A percentile compares a stretch with the other conserved stretches of the same genome.
phyloP scores from a whole-genome alignment of 73 alveolate species.

The Paramecium sonneborni region DNA sequence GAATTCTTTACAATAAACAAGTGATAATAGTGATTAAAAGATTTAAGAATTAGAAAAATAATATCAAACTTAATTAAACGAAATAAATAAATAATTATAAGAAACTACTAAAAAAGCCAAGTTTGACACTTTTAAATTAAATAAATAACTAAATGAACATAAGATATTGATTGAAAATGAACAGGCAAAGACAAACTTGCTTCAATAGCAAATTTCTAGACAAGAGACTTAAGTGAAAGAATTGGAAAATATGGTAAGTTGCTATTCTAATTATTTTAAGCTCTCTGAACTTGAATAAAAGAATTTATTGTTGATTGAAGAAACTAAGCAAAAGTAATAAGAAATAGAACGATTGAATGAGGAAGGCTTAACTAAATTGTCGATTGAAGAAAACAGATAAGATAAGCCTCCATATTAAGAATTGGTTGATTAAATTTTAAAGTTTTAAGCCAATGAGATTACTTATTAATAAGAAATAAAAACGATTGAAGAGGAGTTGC shows the following conservation, averaged over 20 bases:
- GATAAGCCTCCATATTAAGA: conserved; percentile 15
- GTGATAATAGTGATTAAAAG: neutral
- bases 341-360: neutral
- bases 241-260: neutral
- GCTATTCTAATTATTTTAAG: neutral
- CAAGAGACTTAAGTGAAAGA: neutral
- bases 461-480: neutral
- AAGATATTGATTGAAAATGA: neutral
- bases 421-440: neutral
- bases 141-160: neutral
- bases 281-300: neutral
- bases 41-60: neutral
- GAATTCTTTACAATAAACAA: neutral
- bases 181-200: neutral
- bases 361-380: neutral
- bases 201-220: neutral
- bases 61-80: neutral
- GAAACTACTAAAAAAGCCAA: neutral
- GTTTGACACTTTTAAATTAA: neutral
- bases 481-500: neutral
- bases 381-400: neutral
- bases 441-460: neutral
- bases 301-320: neutral
- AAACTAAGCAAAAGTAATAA: neutral
- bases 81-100: neutral